A percentile compares a stretch with the other conserved stretches of the same genome.
Conservation (phyloP, 768 basidiomycete genomes). For the Trametes coccinea region DNA sequence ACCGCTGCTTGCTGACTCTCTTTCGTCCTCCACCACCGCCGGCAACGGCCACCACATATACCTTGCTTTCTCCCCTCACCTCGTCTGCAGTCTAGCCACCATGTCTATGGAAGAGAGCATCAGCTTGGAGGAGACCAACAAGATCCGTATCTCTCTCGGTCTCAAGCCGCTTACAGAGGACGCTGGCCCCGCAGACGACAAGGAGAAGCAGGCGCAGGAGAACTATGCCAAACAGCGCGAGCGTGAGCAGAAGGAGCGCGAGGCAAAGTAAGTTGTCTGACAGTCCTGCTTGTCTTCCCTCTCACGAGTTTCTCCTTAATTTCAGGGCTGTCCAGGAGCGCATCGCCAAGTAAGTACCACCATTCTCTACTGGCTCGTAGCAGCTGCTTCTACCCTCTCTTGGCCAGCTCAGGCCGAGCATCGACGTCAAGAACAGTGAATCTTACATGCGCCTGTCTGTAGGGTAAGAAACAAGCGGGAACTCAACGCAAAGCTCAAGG, state of each 20-base stretch:
- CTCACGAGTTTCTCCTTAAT: slow-evolving; percentile 17
- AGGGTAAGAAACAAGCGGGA: slow-evolving; percentile 95
- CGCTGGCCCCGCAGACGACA: slow-evolving; percentile 63
- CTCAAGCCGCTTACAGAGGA: slow-evolving; percentile 92
- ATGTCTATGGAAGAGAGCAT: slow-evolving; percentile 81
- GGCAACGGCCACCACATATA: not conserved
- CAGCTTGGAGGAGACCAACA: slow-evolving; percentile 93
- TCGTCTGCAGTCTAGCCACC: not conserved
- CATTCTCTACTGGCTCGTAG: slow-evolving; percentile 11
- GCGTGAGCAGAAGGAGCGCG: slow-evolving; percentile 65
- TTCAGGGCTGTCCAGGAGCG: slow-evolving; percentile 67
- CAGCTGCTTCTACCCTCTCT: slow-evolving; percentile 33
- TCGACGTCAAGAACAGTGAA: slow-evolving; percentile 43
- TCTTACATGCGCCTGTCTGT: slow-evolving; percentile 37
- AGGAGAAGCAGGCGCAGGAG: slow-evolving; percentile 81
- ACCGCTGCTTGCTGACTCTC: not conserved
- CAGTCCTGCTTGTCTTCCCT: slow-evolving; percentile 11
- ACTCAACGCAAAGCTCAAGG: slow-evolving; percentile 89
- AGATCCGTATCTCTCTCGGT: slow-evolving; percentile 90
- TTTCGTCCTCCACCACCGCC: slow-evolving; percentile 5
- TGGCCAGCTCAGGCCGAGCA: slow-evolving; percentile 33
- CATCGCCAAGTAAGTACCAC: slow-evolving; percentile 85
- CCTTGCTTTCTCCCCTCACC: not conserved
- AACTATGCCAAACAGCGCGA: slow-evolving; percentile 81
- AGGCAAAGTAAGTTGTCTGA: slow-evolving; percentile 61